Conservation (phyloP, 495 filamentous ascomycete species). For the Apodospora peruviana region DNA sequence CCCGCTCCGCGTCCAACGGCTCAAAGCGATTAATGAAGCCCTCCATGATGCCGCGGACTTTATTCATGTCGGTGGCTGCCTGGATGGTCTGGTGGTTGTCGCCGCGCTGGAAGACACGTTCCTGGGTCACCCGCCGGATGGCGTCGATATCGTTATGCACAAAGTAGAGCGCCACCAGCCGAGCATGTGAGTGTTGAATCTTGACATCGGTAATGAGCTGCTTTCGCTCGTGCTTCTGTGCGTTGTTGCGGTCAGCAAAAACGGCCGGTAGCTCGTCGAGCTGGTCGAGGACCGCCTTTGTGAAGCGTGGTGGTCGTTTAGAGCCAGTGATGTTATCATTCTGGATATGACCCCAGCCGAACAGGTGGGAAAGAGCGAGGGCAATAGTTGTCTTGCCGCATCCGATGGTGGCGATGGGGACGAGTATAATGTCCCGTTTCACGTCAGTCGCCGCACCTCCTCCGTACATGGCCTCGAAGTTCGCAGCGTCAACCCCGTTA, state of each 20-base stretch:
- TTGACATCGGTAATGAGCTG: constrained; percentile 80
- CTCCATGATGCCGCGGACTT: constrained; percentile 89
- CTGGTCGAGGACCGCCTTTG: constrained; percentile 54
- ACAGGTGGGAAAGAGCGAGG: constrained; percentile 73
- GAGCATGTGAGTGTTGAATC: constrained; percentile 50
- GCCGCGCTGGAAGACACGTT: constrained; percentile 75
- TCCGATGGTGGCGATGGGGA: constrained; percentile 85
- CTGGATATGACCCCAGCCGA: constrained; percentile 90
- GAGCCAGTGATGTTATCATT: constrained; percentile 92
- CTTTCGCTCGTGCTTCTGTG: constrained; percentile 75
- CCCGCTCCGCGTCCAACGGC: constrained; percentile 52
- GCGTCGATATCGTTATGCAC: constrained; percentile 67
- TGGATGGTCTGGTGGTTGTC: constrained; percentile 99
- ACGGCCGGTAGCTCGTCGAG: constrained; percentile 62
- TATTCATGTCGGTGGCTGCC: constrained; percentile 57
- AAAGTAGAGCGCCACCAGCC: constrained; percentile 87
- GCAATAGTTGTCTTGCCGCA: constrained; percentile 96
- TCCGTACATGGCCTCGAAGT: constrained; percentile 29
- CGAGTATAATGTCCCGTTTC: constrained; percentile 63
- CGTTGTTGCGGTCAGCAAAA: constrained; percentile 92
- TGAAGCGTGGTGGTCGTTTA: constrained; percentile 67
- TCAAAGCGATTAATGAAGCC: constrained; percentile 87
- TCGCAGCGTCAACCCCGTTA: constrained; percentile 69
- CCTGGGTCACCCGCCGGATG: constrained; percentile 69
- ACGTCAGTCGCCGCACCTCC: constrained; percentile 35